Base-by-base conservation (phyloP, 2,329 filamentous ascomycete genomes). In the Fonsecaea monophora region DNA sequence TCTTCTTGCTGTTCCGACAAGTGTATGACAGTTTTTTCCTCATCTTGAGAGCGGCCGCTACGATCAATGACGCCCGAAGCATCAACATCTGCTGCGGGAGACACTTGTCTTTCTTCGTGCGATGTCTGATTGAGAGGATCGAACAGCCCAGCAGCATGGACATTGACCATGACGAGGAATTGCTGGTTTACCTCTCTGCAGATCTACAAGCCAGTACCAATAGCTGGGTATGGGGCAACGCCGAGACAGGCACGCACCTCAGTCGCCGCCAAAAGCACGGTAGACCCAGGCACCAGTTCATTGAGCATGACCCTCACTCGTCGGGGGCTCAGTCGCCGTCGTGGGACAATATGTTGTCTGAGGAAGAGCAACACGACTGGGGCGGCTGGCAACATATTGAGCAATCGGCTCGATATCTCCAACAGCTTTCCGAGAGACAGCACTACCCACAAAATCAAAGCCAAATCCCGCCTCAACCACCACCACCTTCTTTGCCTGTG, bases 121-220 rank as follows among this genome's bases (percentile, higher is more conserved):
- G 88, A 3, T 82, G 84, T 5, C 78, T 98, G 2, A 80, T 87
- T 1, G 85, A 87, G 38, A 85, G 85, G 42, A 72, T 84, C 18
- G 83, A 82, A 10, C 81, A 77, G 30, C 78, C 79, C 15, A 77
- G 78, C 1, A 71, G 76, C 0, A 74, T 73, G 2, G 77, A 77
- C 35, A 74, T 86, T 1, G 85, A 88, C 54, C 82, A 84, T 2
- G 94, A 99, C 74, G 94, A 98, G 75, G 94, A 97, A 76, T 85
- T 98, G 72, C 81, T 98, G 34, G 92, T 89, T 0, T 97, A 97
- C 73, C 88, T 91, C 0, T 94, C 91, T 35, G 91, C 90, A 0
- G 95, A 98, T 78, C 83, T 96, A 74, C 94, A 98, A 78, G 91
- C 90, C 1, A 88, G 86, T n/a, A 83, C 85, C 0, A 72, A 72